Base-by-base conservation (phyloP, 495 filamentous ascomycete species). In the Daldinia caldariorum region DNA sequence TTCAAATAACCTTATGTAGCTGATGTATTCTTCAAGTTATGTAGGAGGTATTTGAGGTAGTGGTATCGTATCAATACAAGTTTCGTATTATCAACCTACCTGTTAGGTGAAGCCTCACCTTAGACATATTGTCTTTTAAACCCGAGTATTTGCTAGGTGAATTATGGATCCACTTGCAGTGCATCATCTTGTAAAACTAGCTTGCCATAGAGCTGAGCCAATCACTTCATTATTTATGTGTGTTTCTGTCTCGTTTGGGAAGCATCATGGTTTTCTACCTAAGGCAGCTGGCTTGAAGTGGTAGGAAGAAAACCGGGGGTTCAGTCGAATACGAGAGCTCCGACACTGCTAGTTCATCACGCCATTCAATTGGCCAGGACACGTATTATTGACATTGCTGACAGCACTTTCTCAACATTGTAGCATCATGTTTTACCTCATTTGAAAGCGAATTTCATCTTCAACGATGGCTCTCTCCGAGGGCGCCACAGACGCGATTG, bases 291-390 rank as follows among this genome's bases (percentile, higher is more conserved):
- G 32, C 32, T 34, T 34, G 32, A 55, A 14, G 49, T 47, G 32
- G 35, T 20, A 3, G 38, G 61, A 45, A 18, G 41, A 32, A 31
- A 13, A 20, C 10, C 26, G 29, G 12, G 29, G 47, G 14, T 8
- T 5, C 26, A 41, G 9, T 45, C 29, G 32, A 60, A 66, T 66
- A 66, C 63, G 63, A 66, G 63, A 54, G 20, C 43, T 20, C 18
- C 20, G 43, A 20, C 43, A 16, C 16, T 47, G 43, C 22, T 14
- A 51, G 32, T 53, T 20, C 14, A 55, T 58, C 43, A 34, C 43
- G 53, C 45, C 41, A 60, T 53, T 49, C 56, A 47, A 66, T 60
- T 67, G 63, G 63, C 22, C 16, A 10, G 3, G 50, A 22, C 14
- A 16, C 18, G n/a, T n/a, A n/a, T 1, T 58, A 51, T 47, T 59